phyloP scores from a whole-genome alignment of 139 green algal species.

The Micractinium sp. region DNA sequence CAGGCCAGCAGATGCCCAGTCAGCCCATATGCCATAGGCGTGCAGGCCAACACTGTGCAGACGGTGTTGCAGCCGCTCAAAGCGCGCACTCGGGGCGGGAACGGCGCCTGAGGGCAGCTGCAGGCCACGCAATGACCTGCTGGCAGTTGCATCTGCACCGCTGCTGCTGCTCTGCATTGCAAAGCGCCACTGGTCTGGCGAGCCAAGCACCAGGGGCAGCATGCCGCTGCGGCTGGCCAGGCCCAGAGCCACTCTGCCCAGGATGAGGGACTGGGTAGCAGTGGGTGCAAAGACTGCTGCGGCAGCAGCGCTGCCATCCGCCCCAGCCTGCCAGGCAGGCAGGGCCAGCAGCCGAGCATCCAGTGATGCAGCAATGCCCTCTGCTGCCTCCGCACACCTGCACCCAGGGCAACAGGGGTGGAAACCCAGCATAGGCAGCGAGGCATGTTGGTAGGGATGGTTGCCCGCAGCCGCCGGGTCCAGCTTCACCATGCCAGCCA shows the following conservation, averaged over 20 bases:
- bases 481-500: no score
- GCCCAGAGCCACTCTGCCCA: conserved; percentile 49
- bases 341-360: conserved; percentile 41
- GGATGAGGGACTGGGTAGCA: conserved; percentile 69
- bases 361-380: conserved; percentile 35
- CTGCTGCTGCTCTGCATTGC: background rate
- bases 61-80: conserved; percentile 42
- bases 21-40: conserved; percentile 68
- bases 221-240: conserved; percentile 29
- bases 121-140: background rate
- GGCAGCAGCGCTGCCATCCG: background rate
- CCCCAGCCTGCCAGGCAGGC: background rate
- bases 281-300: conserved; percentile 13
- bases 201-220: conserved; percentile 53
- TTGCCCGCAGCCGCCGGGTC: background rate
- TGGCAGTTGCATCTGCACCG: background rate
- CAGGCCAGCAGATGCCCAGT: conserved; percentile 70
- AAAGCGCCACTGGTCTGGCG: conserved; percentile 40
- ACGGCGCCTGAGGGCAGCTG: conserved; percentile 18
- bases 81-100: conserved; percentile 9
- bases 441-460: no score
- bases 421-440: no score
- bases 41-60: conserved; percentile 22
- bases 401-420: no score
- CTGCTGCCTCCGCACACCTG: conserved; percentile 47